Percentiles rank a stretch among this genome's conserved stretches.
Evolutionary conservation across 2,329 filamentous ascomycete genomes (phyloP).

Genomic region (Sporothrix pallida): DNA sequence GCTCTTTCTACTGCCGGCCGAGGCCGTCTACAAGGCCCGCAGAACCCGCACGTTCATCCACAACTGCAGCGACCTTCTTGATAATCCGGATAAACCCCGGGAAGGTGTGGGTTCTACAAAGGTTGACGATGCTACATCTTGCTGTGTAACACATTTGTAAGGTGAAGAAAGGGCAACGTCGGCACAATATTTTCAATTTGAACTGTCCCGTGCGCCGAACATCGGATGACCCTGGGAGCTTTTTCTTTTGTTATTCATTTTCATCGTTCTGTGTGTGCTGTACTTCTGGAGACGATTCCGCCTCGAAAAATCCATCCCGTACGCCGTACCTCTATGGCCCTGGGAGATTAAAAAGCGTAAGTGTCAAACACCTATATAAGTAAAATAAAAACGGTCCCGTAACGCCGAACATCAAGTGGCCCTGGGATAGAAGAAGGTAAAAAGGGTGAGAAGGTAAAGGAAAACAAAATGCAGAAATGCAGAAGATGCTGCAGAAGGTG

Average conservation of each 20-base stretch:
- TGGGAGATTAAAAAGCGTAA: slow-evolving; percentile 3
- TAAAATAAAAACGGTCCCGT: slow-evolving; percentile 7
- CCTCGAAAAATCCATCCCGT: neutral
- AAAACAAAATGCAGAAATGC: neutral
- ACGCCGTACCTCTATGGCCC: slow-evolving; percentile 13
- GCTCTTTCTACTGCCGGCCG: neutral
- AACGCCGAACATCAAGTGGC: slow-evolving; percentile 24
- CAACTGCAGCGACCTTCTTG: neutral
- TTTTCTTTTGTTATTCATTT: neutral
- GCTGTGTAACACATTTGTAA: neutral
- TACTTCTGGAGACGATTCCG: neutral
- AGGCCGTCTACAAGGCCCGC: neutral
- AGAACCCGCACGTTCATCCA: neutral
- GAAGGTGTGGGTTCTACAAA: neutral
- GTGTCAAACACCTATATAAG: neutral
- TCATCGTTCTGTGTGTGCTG: neutral
- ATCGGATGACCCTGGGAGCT: slow-evolving; percentile 15
- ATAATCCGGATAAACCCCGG: neutral
- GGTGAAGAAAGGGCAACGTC: neutral
- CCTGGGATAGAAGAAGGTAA: neutral
- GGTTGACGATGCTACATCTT: neutral
- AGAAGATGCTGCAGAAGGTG: neutral
- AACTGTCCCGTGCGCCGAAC: slow-evolving; percentile 15
- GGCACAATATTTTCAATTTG: neutral
- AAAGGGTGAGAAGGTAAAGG: neutral